These are phyloP conservation scores for Oryza glaberrima DNA, from an alignment of 176 grass and related monocot species.

Conservation along the genomic window DNA sequence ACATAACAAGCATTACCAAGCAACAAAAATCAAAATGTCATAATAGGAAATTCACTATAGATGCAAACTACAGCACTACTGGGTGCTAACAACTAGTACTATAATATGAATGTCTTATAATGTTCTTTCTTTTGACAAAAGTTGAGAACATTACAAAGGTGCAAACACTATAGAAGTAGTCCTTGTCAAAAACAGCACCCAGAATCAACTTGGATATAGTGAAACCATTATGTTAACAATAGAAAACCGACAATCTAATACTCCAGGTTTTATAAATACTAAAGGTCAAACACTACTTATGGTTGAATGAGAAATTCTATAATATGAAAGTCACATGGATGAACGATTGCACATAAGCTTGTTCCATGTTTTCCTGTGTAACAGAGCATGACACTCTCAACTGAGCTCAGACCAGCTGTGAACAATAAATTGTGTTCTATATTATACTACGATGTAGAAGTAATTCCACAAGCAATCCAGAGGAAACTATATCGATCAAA, in stretches of 20 bases:
- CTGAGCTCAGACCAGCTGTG: not conserved
- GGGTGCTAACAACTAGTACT: not conserved
- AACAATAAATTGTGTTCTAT: not conserved
- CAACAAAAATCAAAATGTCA: not conserved
- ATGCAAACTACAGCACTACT: not conserved
- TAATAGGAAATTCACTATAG: conserved; percentile 8
- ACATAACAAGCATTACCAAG: conserved; percentile 10
- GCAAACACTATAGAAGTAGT: not conserved
- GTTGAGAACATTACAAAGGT: not conserved
- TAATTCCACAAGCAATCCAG: not conserved
- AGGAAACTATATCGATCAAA: not conserved
- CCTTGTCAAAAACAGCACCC: conserved; percentile 19
- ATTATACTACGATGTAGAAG: not conserved
- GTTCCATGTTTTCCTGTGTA: not conserved
- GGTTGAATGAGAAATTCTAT: conserved; percentile 11
- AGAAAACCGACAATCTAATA: not conserved
- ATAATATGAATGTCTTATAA: too few species aligned
- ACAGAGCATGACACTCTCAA: not conserved
- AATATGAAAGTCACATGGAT: not conserved
- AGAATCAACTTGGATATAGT: not conserved
- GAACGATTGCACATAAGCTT: not conserved
- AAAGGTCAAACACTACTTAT: not conserved
- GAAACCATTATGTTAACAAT: not conserved
- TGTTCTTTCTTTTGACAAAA: not conserved
- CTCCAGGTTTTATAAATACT: not conserved